phyloP scores from a whole-genome alignment of 1,139 yeast species.

The Debaryomyces singareniensis region DNA sequence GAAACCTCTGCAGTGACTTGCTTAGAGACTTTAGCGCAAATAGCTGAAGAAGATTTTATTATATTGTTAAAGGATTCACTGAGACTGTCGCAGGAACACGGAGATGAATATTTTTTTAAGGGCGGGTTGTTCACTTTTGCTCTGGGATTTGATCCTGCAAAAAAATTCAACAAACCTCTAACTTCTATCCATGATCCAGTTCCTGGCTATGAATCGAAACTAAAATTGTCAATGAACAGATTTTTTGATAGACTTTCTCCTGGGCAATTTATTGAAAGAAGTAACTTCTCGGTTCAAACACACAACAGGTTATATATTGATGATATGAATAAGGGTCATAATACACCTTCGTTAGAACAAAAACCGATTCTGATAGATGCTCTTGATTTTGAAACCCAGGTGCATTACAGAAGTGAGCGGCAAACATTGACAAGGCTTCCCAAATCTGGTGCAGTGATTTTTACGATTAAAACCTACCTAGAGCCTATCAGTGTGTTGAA shows the following conservation, averaged over 20 bases:
- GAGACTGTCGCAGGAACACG: constrained; percentile 39
- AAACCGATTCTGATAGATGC: constrained; percentile 32
- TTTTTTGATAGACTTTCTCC: constrained; percentile 37
- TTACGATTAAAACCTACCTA: constrained; percentile 50
- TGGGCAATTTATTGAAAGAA: constrained; percentile 40
- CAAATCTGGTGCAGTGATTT: constrained; percentile 34
- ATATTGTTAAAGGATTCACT: constrained; percentile 40
- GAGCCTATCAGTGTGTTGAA: constrained; percentile 45
- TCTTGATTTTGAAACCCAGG: constrained; percentile 43
- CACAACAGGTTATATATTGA: constrained; percentile 46
- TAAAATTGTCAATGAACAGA: constrained; percentile 46
- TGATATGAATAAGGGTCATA: constrained; percentile 44
- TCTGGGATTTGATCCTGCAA: constrained; percentile 54
- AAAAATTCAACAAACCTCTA: constrained; percentile 40
- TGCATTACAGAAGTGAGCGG: constrained; percentile 45
- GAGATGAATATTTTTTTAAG: constrained; percentile 31
- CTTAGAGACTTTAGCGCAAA: constrained; percentile 5
- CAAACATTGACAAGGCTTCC: constrained; percentile 48
- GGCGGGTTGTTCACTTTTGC: constrained; percentile 55
- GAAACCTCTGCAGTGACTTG: neutral
- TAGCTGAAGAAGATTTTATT: constrained; percentile 55
- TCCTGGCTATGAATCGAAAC: constrained; percentile 42
- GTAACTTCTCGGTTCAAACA: constrained; percentile 48
- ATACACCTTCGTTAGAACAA: constrained; percentile 19
- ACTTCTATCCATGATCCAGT: constrained; percentile 47